Conservation (phyloP, 495 filamentous ascomycete genomes). For the Aspergillus bertholletiae region DNA sequence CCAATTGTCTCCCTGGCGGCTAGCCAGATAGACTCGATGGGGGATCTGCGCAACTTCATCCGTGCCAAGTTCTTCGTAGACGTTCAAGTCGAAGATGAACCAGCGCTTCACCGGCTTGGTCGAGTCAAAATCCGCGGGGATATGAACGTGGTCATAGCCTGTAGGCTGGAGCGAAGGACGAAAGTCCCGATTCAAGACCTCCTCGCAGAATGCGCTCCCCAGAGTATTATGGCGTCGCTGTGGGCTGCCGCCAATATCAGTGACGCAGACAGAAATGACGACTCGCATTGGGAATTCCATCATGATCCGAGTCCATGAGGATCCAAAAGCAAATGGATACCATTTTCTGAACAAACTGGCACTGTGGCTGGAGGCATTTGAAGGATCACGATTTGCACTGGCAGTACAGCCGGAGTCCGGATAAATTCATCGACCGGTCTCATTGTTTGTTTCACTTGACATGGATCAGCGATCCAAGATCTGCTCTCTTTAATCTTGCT, state of each 20-base stretch:
- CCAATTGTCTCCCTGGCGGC: slow-evolving; percentile 20
- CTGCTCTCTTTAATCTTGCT: neutral
- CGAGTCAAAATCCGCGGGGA: slow-evolving; percentile 22
- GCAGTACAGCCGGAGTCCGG: neutral
- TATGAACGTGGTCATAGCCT: slow-evolving; percentile 24
- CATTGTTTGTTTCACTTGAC: neutral
- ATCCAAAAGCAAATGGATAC: neutral
- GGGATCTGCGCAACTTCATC: slow-evolving; percentile 16
- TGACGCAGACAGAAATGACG: slow-evolving; percentile 17
- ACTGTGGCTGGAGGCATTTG: neutral
- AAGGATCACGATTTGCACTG: neutral
- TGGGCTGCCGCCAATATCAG: slow-evolving; percentile 19
- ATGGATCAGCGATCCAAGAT: neutral
- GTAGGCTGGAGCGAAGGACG: slow-evolving; percentile 9
- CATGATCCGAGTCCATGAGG: neutral
- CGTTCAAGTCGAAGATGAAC: slow-evolving; percentile 25
- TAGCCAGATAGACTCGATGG: slow-evolving; percentile 22
- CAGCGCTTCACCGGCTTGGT: slow-evolving; percentile 16
- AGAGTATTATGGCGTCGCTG: slow-evolving; percentile 19
- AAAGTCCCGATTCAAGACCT: slow-evolving; percentile 14
- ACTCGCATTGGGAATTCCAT: slow-evolving; percentile 6
- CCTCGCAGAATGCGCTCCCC: slow-evolving; percentile 14
- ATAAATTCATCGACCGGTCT: neutral
- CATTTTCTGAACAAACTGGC: neutral
- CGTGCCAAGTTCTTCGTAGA: slow-evolving; percentile 10